These are phyloP conservation scores for Populus pruinosa DNA, from an alignment of 345 rosid genomes.

Conservation along the genomic window DNA sequence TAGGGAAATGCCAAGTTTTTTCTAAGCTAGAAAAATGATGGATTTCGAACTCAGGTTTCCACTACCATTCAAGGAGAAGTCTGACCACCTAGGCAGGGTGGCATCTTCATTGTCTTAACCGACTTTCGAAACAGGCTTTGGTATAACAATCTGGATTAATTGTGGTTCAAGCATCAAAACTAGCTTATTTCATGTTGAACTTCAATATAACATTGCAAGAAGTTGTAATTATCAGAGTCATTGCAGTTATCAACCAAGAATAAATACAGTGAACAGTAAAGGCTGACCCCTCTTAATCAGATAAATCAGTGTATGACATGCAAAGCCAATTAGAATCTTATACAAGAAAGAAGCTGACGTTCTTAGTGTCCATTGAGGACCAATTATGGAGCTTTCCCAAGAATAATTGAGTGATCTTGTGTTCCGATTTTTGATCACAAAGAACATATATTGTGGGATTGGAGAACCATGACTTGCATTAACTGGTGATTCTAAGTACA, in stretches of 20 bases:
- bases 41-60: neutral
- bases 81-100: neutral
- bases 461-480: neutral
- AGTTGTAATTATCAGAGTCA: neutral
- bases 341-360: neutral
- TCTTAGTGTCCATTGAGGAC: neutral
- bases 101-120: neutral
- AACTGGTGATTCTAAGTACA: neutral
- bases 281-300: neutral
- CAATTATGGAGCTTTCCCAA: neutral
- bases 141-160: neutral
- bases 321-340: neutral
- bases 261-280: neutral
- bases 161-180: neutral
- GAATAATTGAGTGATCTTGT: neutral
- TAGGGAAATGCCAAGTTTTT: neutral
- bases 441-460: neutral
- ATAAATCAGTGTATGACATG: neutral
- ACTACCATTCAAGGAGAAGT: neutral
- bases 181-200: neutral
- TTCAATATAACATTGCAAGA: neutral
- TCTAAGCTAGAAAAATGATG: neutral
- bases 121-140: neutral
- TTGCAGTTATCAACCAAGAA: conserved; percentile 6
- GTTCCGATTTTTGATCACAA: neutral